Evolutionary conservation across 345 rosid species (phyloP).

Genomic region (Brassica carinata): DNA sequence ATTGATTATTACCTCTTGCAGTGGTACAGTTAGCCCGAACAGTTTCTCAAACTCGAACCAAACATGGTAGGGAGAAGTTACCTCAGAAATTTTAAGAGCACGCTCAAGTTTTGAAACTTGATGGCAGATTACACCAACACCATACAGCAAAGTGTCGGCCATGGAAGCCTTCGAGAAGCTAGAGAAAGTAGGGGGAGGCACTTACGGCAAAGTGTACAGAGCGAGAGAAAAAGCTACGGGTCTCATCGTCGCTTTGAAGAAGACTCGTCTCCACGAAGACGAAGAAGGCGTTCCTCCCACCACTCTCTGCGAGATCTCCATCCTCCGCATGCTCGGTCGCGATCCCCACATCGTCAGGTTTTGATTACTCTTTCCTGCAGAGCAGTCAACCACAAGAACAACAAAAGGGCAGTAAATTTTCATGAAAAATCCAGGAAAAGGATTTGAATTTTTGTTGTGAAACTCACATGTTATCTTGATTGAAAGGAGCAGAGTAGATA

Average conservation of each 20-base stretch:
- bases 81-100: slow-evolving; percentile 88
- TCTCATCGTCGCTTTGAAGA: slow-evolving; percentile 86
- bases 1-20: too few species aligned
- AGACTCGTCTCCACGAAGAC: slow-evolving; percentile 98
- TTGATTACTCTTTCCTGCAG: too few species aligned
- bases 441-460: too few species aligned
- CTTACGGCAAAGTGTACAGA: slow-evolving; percentile 93
- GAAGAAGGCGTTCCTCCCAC: slow-evolving; percentile 99
- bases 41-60: not conserved
- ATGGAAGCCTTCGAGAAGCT: slow-evolving; percentile 95
- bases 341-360: slow-evolving; percentile 93
- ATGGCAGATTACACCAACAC: too few species aligned
- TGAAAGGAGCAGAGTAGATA: too few species aligned
- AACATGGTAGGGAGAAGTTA: slow-evolving; percentile 42
- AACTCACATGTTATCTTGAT: too few species aligned
- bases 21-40: too few species aligned
- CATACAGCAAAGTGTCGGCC: slow-evolving; percentile 57
- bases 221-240: slow-evolving; percentile 94
- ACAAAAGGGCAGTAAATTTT: too few species aligned
- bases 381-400: too few species aligned
- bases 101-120: slow-evolving; percentile 62
- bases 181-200: slow-evolving; percentile 98
- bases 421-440: too few species aligned
- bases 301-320: slow-evolving; percentile 97
- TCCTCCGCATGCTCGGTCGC: slow-evolving; percentile 94